Evolutionary conservation across 148 eudicot genomes (phyloP).

Genomic region (Rhododendron kiyosumense): DNA sequence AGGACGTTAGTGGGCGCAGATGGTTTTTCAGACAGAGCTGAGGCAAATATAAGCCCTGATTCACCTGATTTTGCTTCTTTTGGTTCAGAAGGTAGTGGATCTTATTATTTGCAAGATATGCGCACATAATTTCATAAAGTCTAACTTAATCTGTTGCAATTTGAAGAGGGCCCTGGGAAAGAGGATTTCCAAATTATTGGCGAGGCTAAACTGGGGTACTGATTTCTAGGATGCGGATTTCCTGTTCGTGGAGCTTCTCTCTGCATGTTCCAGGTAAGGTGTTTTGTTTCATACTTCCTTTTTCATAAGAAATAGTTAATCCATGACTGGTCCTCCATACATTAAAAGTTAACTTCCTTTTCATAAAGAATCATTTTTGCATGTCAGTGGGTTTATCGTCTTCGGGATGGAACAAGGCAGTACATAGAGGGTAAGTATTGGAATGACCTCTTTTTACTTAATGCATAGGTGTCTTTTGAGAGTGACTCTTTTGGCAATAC

Average conservation of each 20-base stretch:
- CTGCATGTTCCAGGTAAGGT: constrained; percentile 82
- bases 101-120: background rate
- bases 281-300: background rate
- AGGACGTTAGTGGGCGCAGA: no score
- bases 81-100: constrained; percentile 24
- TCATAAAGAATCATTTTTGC: constrained; percentile 8
- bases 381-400: constrained; percentile 89
- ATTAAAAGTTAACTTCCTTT: constrained; percentile 1
- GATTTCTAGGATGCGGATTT: constrained; percentile 76
- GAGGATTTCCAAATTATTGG: constrained; percentile 81
- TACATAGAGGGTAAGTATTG: no score
- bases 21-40: no score
- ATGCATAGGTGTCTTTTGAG: background rate
- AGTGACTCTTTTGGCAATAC: background rate
- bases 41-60: no score
- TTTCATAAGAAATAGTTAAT: background rate
- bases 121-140: background rate
- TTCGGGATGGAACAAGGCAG: constrained; percentile 90
- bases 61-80: constrained; percentile 2
- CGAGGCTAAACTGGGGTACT: constrained; percentile 75
- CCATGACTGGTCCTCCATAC: background rate
- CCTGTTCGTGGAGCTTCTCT: constrained; percentile 84
- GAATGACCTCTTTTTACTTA: background rate
- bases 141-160: constrained; percentile 12
- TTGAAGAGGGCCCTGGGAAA: constrained; percentile 75